Evolutionary conservation across 2,329 filamentous ascomycete species (phyloP).

Genomic region (Mycosphaerella sp.): DNA sequence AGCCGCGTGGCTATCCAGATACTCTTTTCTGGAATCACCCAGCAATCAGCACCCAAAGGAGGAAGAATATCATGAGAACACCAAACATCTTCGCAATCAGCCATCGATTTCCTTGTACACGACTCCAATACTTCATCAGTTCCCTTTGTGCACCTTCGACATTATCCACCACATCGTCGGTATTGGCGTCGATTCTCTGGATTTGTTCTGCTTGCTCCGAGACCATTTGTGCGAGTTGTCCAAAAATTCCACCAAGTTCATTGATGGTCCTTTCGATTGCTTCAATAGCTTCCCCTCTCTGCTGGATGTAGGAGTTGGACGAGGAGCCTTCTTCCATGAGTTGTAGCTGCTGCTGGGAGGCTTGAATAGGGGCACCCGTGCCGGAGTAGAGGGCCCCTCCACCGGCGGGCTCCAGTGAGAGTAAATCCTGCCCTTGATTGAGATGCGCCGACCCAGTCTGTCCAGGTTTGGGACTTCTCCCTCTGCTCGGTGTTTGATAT

Average conservation of each 20-base stretch:
- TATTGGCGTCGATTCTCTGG: slow-evolving; percentile 93
- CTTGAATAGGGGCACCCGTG: slow-evolving; percentile 25
- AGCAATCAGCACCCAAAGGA: slow-evolving; percentile 34
- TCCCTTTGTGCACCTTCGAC: slow-evolving; percentile 95
- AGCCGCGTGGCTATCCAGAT: not conserved
- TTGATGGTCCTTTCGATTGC: slow-evolving; percentile 93
- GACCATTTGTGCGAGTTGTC: slow-evolving; percentile 93
- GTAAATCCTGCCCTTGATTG: slow-evolving; percentile 32
- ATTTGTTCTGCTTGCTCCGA: slow-evolving; percentile 98
- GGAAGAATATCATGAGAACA: slow-evolving; percentile 76
- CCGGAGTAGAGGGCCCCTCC: slow-evolving; percentile 35
- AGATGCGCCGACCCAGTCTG: slow-evolving; percentile 28
- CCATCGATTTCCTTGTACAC: slow-evolving; percentile 93
- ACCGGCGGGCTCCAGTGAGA: slow-evolving; percentile 45
- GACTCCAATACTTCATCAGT: slow-evolving; percentile 91
- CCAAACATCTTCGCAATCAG: slow-evolving; percentile 79
- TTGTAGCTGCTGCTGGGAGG: slow-evolving; percentile 66
- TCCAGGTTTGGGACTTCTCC: slow-evolving; percentile 45
- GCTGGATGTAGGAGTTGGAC: slow-evolving; percentile 82
- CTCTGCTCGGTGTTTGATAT: slow-evolving; percentile 71
- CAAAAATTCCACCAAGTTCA: slow-evolving; percentile 87
- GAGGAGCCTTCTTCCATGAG: slow-evolving; percentile 90
- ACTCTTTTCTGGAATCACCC: slow-evolving; percentile 15
- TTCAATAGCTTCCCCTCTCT: slow-evolving; percentile 91
- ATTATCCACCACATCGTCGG: slow-evolving; percentile 95